A percentile compares a stretch with the other conserved stretches of the same genome.
phyloP scores from a whole-genome alignment of 192 early-diverging fungal species.

The Oehlia diaphana region DNA sequence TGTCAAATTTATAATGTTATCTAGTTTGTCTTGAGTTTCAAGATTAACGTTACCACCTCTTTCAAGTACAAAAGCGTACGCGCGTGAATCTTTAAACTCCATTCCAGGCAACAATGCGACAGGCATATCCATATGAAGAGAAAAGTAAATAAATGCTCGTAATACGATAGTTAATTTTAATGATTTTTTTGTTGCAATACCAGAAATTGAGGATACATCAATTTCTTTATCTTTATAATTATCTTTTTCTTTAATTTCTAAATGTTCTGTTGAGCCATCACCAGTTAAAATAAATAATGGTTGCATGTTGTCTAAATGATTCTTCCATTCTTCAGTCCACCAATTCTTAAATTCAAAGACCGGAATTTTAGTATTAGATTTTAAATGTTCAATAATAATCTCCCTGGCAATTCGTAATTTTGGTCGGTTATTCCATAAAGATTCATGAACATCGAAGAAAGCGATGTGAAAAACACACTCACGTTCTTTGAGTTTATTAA shows the following conservation, averaged over 20 bases:
- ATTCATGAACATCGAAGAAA: constrained; percentile 38
- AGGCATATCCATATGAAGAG: constrained; percentile 6
- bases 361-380: constrained; percentile 4
- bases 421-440: constrained; percentile 29
- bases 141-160: constrained; percentile 1
- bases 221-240: not conserved
- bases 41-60: not conserved
- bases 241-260: not conserved
- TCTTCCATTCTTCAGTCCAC: constrained; percentile 20
- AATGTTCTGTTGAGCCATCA: constrained; percentile 33
- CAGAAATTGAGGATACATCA: not conserved
- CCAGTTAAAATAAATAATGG: constrained; percentile 28
- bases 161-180: not conserved
- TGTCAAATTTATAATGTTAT: too few relatives aligned
- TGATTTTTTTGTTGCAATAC: not conserved
- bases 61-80: constrained; percentile 19
- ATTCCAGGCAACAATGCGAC: constrained; percentile 23
- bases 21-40: not conserved
- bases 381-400: constrained; percentile 24
- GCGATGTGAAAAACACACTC: constrained; percentile 37
- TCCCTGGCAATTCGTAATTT: constrained; percentile 19
- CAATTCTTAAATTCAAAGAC: constrained; percentile 29
- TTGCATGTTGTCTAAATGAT: constrained; percentile 21
- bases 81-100: constrained; percentile 23
- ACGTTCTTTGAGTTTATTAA: constrained; percentile 31